A percentile compares a stretch with the other conserved stretches of the same genome.
Evolutionary conservation across 1,284 basidiomycete genomes (phyloP).

Genomic region (Takashimella tepidaria): DNA sequence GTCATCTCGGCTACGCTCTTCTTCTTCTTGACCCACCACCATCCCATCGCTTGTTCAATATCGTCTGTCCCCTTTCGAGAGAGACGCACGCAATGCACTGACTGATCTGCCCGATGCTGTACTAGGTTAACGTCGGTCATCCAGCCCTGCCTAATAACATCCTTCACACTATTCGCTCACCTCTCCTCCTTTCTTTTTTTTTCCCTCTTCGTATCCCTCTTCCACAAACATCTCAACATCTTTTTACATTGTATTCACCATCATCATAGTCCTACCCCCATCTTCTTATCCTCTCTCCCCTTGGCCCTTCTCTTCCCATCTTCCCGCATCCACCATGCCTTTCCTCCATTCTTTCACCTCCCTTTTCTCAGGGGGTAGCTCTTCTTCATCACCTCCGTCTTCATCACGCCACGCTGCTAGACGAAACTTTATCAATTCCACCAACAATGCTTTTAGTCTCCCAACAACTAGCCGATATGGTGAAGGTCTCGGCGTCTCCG

Average conservation of each 20-base stretch:
- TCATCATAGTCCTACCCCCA: too few species aligned
- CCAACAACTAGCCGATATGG: slow-evolving; percentile 20
- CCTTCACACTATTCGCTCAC: not conserved
- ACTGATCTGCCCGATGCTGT: too few species aligned
- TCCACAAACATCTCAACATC: too few species aligned
- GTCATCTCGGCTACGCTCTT: too few species aligned
- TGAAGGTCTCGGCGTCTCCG: slow-evolving; percentile 3
- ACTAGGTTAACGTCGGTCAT: too few species aligned
- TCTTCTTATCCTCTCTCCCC: too few species aligned
- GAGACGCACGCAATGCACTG: too few species aligned
- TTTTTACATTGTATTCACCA: too few species aligned
- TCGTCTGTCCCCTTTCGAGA: too few species aligned
- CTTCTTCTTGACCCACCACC: too few species aligned
- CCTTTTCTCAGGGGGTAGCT: slow-evolving; percentile 1
- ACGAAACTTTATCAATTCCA: slow-evolving; percentile 29
- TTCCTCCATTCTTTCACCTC: slow-evolving; percentile 31
- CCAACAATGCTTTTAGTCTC: slow-evolving; percentile 37
- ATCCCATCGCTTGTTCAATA: too few species aligned
- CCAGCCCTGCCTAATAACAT: not conserved
- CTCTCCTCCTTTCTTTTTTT: not conserved
- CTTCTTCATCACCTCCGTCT: not conserved
- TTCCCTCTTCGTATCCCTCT: not conserved
- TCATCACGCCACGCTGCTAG: slow-evolving; percentile 13
- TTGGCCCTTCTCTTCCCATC: not conserved
- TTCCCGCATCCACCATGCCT: slow-evolving; percentile 24